Evolutionary conservation across 176 grass and related monocot genomes (phyloP).

Genomic region (Phoenix roebelenii): DNA sequence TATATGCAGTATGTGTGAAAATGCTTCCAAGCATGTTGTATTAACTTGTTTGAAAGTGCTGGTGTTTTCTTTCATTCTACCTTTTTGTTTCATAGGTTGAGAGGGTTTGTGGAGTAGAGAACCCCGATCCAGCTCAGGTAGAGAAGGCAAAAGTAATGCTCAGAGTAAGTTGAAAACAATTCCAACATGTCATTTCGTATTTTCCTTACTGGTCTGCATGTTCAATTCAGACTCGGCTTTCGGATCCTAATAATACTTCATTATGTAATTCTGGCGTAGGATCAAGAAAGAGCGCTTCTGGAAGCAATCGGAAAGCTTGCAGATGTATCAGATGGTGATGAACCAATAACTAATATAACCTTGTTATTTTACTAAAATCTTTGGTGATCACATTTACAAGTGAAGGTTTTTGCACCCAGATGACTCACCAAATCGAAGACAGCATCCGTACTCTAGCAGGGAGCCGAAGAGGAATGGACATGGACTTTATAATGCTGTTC

Average conservation of each 20-base stretch:
- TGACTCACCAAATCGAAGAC: no score
- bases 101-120: slow-evolving; percentile 29
- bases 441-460: no score
- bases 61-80: no score
- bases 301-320: slow-evolving; percentile 46
- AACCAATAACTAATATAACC: background rate
- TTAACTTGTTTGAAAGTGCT: background rate
- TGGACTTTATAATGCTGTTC: no score
- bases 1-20: no score
- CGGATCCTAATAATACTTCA: background rate
- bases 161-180: slow-evolving; percentile 25
- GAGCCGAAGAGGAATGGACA: no score
- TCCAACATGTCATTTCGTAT: background rate
- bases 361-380: no score
- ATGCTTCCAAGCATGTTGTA: background rate
- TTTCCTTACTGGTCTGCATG: background rate
- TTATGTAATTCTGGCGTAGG: slow-evolving; percentile 24
- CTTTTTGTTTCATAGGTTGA: slow-evolving; percentile 29
- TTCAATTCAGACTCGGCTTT: no score
- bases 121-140: slow-evolving; percentile 43
- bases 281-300: slow-evolving; percentile 51
- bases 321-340: slow-evolving; percentile 28
- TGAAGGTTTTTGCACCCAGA: no score
- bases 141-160: slow-evolving; percentile 44
- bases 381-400: no score